Percentiles rank a stretch among this genome's conserved stretches.
phyloP scores from a whole-genome alignment of 2,329 filamentous ascomycete species.

The Arthrobotrys sphaeroides region DNA sequence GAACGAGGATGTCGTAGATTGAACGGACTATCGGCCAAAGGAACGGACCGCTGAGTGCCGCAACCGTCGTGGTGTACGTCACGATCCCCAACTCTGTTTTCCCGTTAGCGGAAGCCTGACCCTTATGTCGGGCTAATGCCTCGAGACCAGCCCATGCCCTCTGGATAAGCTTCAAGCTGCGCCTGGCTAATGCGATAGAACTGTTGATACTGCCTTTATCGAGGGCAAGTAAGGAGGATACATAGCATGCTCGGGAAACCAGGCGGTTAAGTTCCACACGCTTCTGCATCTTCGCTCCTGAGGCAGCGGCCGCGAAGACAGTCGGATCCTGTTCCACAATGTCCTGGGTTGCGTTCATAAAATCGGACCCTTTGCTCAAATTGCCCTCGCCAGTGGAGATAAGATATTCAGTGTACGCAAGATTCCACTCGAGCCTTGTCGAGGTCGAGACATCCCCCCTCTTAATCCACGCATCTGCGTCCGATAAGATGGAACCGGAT shows the following conservation, averaged over 20 bases:
- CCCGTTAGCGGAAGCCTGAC: slow-evolving; percentile 59
- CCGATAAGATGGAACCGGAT: slow-evolving; percentile 68
- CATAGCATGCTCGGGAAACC: slow-evolving; percentile 70
- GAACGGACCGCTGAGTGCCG: slow-evolving; percentile 68
- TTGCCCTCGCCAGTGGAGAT: slow-evolving; percentile 70
- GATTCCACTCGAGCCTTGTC: slow-evolving; percentile 69
- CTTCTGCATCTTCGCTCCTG: slow-evolving; percentile 60
- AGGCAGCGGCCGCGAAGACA: slow-evolving; percentile 57
- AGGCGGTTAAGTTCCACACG: slow-evolving; percentile 66
- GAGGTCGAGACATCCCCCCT: slow-evolving; percentile 62
- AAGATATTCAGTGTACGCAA: slow-evolving; percentile 79
- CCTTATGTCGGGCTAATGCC: slow-evolving; percentile 59
- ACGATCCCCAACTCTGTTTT: slow-evolving; percentile 58
- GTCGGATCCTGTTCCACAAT: slow-evolving; percentile 60
- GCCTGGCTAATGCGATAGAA: slow-evolving; percentile 69
- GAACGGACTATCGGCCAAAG: slow-evolving; percentile 83
- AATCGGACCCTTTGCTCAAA: slow-evolving; percentile 68
- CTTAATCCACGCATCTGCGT: slow-evolving; percentile 66
- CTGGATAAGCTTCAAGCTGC: slow-evolving; percentile 66
- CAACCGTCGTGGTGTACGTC: slow-evolving; percentile 62
- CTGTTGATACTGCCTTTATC: slow-evolving; percentile 69
- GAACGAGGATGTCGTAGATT: slow-evolving; percentile 75
- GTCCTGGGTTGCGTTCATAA: slow-evolving; percentile 26
- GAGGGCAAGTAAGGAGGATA: slow-evolving; percentile 74
- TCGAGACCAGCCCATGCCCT: slow-evolving; percentile 62